Evolutionary conservation across 345 rosid genomes (phyloP).

Genomic region (Raphanus raphanistrum): DNA sequence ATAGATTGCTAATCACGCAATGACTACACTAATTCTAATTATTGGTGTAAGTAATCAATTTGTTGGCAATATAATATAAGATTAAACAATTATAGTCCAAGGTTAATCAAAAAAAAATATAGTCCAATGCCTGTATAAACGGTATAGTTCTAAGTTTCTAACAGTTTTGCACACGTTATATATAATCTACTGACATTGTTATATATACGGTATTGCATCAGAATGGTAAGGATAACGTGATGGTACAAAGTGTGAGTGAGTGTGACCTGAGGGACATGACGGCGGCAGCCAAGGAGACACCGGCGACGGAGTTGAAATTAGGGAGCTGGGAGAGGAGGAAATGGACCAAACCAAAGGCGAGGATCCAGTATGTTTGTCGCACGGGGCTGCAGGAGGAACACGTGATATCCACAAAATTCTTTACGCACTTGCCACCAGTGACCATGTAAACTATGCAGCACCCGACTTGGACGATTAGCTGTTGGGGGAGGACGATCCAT

Average conservation of each 20-base stretch:
- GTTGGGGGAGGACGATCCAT: constrained; percentile 94
- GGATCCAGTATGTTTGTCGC: constrained; percentile 85
- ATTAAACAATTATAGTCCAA: no score
- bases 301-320: constrained; percentile 90
- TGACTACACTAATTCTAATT: no score
- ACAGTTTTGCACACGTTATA: no score
- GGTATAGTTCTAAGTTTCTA: no score
- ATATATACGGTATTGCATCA: neutral
- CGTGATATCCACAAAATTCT: constrained; percentile 76
- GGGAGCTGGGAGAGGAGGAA: constrained; percentile 94
- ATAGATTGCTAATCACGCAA: no score
- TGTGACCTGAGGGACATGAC: constrained; percentile 84
- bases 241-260: neutral
- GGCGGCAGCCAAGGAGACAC: constrained; percentile 90
- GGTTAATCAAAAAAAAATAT: no score
- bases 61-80: no score
- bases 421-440: constrained; percentile 92
- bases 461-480: constrained; percentile 89
- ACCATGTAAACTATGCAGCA: constrained; percentile 96
- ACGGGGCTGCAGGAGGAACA: constrained; percentile 62
- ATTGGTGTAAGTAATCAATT: no score
- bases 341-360: constrained; percentile 81
- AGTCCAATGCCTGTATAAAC: no score
- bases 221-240: neutral
- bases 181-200: no score